Conservation (phyloP, 306 rosid genomes). For the Rosa persica region DNA sequence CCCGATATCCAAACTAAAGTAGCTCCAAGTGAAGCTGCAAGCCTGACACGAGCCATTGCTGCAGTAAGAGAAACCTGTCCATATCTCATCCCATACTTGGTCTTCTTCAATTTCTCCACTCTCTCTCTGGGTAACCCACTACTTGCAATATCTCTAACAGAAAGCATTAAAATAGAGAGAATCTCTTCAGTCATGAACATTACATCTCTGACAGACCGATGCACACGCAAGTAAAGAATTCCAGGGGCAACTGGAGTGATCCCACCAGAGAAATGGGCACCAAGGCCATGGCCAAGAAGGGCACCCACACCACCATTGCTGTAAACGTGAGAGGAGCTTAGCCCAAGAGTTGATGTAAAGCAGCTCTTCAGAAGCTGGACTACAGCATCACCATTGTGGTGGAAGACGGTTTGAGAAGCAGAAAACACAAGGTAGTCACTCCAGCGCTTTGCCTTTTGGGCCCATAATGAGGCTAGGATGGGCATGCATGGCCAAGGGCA, state of each 20-base stretch:
- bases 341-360: slow-evolving; percentile 81
- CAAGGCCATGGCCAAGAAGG: slow-evolving; percentile 79
- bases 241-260: slow-evolving; percentile 88
- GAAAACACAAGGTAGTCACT: slow-evolving; percentile 64
- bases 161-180: slow-evolving; percentile 64
- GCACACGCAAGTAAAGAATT: slow-evolving; percentile 72
- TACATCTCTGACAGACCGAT: slow-evolving; percentile 69
- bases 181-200: slow-evolving; percentile 71
- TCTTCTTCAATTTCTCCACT: slow-evolving; percentile 52
- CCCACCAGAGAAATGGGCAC: slow-evolving; percentile 61
- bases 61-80: slow-evolving; percentile 74
- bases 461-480: slow-evolving; percentile 74
- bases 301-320: slow-evolving; percentile 71
- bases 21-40: slow-evolving; percentile 86
- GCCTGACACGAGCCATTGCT: slow-evolving; percentile 67
- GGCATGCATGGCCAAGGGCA: slow-evolving; percentile 96
- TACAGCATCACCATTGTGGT: slow-evolving; percentile 77
- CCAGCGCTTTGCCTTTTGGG: slow-evolving; percentile 87
- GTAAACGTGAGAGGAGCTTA: slow-evolving; percentile 43
- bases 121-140: slow-evolving; percentile 54
- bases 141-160: slow-evolving; percentile 68
- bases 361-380: slow-evolving; percentile 91
- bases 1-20: slow-evolving; percentile 87
- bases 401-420: slow-evolving; percentile 85
- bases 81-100: slow-evolving; percentile 59